Evolutionary conservation across 176 grass and related monocot genomes (phyloP), one percentile per base, ranked within the genome.

Genomic region (Cocos nucifera): DNA sequence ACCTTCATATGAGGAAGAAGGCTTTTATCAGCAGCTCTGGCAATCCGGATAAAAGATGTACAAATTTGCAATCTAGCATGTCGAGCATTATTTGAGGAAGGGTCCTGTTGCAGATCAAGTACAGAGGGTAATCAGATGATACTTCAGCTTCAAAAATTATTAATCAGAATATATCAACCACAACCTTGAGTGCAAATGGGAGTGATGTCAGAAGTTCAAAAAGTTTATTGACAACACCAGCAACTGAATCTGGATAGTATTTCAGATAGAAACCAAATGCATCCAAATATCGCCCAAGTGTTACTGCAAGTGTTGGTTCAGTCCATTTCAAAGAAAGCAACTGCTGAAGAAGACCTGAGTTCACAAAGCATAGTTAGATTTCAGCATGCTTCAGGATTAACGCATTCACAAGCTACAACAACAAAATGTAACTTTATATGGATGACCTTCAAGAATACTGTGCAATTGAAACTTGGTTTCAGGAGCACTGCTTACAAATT

Each of bases 1-100:
- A 97, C 93, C 93, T 97, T 97, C 93, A 97, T 97, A 58, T 97
- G 93, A 80, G 93, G 93, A 61, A 91, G 78, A 77, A 97, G 87
- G 69, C 81, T 86, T 82, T 84, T 97, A 71, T 90, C 87, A 54
- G 87, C 93, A 75, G 93, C 84, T 87, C 80, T 85, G 20, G 93
- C 87, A 29, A 97, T 91, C 49, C 93, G 84, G 69, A 97, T 91
- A 58, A 97, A 97, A 51, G 93, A 97, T 14, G 87, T 80, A 74
- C 93, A 97, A 60, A 97, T 85, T 70, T 97, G 93, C 61, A 97
- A 78, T 49, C 93, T 84, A 58, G 93, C 93, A 85, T 85, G 82
- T 44, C 87, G 80, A 60, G 78, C 71, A 83, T 77, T 82, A 63
- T 80, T 97, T 75, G 73, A 65, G 22, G 67, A 91, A 76, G 87